Evolutionary conservation across 257 asterid genomes (phyloP).

Genomic region (Pogostemon cablin): DNA sequence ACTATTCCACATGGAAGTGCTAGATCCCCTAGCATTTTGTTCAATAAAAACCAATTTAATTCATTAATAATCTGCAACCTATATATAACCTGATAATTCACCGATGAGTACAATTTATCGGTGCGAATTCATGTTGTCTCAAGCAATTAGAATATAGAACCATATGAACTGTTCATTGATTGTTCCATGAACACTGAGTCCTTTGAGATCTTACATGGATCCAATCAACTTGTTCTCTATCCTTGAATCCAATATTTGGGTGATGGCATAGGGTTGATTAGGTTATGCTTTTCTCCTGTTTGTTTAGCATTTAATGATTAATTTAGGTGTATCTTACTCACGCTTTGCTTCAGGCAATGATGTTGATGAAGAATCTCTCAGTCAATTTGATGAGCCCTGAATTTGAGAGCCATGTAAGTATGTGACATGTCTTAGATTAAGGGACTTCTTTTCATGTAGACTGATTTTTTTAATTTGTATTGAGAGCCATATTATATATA

Average conservation of each 20-base stretch:
- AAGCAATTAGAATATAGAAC: too few relatives aligned
- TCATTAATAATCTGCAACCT: too few relatives aligned
- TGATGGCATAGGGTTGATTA: neutral
- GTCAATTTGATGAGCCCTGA: slow-evolving; percentile 68
- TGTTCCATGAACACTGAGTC: too few relatives aligned
- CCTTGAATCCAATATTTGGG: neutral
- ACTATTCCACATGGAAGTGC: neutral
- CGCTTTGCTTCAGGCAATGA: slow-evolving; percentile 49
- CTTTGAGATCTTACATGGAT: too few relatives aligned
- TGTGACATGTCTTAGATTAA: slow-evolving; percentile 20
- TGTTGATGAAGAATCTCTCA: slow-evolving; percentile 75
- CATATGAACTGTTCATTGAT: too few relatives aligned
- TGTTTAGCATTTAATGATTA: neutral
- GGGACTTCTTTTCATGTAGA: slow-evolving; percentile 42
- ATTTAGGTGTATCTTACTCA: slow-evolving; percentile 13
- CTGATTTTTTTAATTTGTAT: too few relatives aligned
- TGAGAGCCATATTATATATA: too few relatives aligned
- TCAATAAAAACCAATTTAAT: too few relatives aligned
- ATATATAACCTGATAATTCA: too few relatives aligned
- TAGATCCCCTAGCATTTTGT: neutral
- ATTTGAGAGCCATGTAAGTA: slow-evolving; percentile 72
- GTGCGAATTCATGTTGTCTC: too few relatives aligned
- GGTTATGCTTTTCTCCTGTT: slow-evolving; percentile 9
- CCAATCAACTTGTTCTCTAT: too few relatives aligned
- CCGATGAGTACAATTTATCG: too few relatives aligned